phyloP scores from a whole-genome alignment of 192 early-diverging fungal genomes.

The Helicostylum pulchrum region DNA sequence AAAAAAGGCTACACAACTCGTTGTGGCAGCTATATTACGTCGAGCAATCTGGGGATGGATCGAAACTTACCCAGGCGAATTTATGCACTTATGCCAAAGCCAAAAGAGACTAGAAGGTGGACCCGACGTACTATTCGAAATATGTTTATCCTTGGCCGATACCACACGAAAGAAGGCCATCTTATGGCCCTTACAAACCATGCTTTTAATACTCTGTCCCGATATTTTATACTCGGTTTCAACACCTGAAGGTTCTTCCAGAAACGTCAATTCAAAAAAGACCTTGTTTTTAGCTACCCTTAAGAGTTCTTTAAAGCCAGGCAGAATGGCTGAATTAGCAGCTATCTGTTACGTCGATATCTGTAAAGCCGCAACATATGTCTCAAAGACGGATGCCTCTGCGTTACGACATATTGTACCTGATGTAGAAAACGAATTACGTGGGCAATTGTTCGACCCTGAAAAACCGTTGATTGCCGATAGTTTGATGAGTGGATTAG shows the following conservation, averaged over 20 bases:
- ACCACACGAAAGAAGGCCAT: slow-evolving; percentile 60
- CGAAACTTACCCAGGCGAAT: slow-evolving; percentile 79
- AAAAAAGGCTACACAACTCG: slow-evolving; percentile 67
- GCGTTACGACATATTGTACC: slow-evolving; percentile 62
- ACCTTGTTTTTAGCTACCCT: slow-evolving; percentile 51
- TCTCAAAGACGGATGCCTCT: slow-evolving; percentile 58
- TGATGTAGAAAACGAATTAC: slow-evolving; percentile 75
- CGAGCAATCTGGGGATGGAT: slow-evolving; percentile 94
- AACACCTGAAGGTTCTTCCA: slow-evolving; percentile 19
- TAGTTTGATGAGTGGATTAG: slow-evolving; percentile 25
- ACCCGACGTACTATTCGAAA: slow-evolving; percentile 77
- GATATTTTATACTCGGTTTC: slow-evolving; percentile 66
- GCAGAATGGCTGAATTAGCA: slow-evolving; percentile 62
- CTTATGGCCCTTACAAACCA: slow-evolving; percentile 85
- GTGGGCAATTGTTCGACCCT: slow-evolving; percentile 68
- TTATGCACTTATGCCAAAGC: slow-evolving; percentile 69
- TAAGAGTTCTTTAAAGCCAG: slow-evolving; percentile 49
- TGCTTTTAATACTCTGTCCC: slow-evolving; percentile 84
- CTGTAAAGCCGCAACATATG: slow-evolving; percentile 68
- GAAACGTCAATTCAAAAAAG: slow-evolving; percentile 31
- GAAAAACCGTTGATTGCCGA: slow-evolving; percentile 43
- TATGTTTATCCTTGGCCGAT: slow-evolving; percentile 59
- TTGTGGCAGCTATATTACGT: slow-evolving; percentile 72
- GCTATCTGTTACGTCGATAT: slow-evolving; percentile 73
- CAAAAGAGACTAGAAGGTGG: slow-evolving; percentile 58